Conservation (phyloP, 352 stramenopile species). For the Globisporangium viniferum region DNA sequence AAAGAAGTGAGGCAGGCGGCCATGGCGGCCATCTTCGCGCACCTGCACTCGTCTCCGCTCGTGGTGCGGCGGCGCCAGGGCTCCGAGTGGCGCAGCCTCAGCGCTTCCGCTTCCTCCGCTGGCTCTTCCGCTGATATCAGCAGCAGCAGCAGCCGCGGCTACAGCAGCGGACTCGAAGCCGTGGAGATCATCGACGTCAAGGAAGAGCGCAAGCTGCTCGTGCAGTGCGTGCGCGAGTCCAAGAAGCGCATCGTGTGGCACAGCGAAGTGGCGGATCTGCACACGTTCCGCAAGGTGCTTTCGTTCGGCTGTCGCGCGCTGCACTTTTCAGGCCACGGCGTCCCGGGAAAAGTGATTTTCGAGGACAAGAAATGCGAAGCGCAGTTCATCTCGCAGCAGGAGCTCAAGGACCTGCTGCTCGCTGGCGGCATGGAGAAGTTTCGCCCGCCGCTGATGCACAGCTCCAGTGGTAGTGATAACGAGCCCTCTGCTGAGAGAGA, state of each 20-base stretch:
- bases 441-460: constrained; percentile 2
- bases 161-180: constrained; percentile 51
- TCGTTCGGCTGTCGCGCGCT: constrained; percentile 73
- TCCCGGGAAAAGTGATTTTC: constrained; percentile 79
- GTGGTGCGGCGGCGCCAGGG: constrained; percentile 61
- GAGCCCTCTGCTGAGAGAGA: constrained; percentile 1
- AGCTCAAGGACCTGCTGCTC: constrained; percentile 72
- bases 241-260: constrained; percentile 68
- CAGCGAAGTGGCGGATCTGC: constrained; percentile 73
- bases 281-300: constrained; percentile 80
- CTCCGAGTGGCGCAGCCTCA: constrained; percentile 63
- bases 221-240: constrained; percentile 69
- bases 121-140: background rate
- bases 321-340: constrained; percentile 78
- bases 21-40: constrained; percentile 60
- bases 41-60: constrained; percentile 82
- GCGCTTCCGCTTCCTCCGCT: constrained; percentile 7
- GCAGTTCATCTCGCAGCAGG: constrained; percentile 80
- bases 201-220: constrained; percentile 66
- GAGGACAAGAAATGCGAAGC: constrained; percentile 77
- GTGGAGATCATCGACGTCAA: constrained; percentile 87
- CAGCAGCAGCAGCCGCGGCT: constrained; percentile 10
- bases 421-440: constrained; percentile 48
- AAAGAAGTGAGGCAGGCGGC: background rate
- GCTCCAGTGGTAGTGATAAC: constrained; percentile 9